Conservation (phyloP, 2,329 filamentous ascomycete species). For the Claviceps sp. region DNA sequence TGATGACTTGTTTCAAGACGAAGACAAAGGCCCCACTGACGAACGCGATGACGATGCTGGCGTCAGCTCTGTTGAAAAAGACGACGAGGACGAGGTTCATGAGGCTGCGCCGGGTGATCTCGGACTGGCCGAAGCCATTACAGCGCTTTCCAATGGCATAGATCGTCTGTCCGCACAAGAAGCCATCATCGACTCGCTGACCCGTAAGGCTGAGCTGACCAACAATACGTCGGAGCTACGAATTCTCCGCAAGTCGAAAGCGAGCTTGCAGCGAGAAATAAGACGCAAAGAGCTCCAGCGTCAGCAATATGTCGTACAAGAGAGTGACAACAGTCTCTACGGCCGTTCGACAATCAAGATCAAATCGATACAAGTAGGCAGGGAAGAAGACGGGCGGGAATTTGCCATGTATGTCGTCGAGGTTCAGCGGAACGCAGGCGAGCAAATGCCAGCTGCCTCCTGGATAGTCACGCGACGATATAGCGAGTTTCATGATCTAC, state of each 20-base stretch:
- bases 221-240: conserved; percentile 91
- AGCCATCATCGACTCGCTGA: conserved; percentile 79
- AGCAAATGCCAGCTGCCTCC: conserved; percentile 91
- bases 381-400: conserved; percentile 83
- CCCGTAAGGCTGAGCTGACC: conserved; percentile 86
- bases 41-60: conserved; percentile 60
- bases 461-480: conserved; percentile 91
- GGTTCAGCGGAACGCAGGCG: conserved; percentile 76
- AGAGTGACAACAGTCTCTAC: conserved; percentile 94
- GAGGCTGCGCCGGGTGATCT: conserved; percentile 91
- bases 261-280: conserved; percentile 84
- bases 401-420: conserved; percentile 90
- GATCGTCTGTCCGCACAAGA: conserved; percentile 81
- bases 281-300: conserved; percentile 87
- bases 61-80: conserved; percentile 34
- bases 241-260: conserved; percentile 85
- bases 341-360: conserved; percentile 82
- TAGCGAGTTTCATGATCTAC: conserved; percentile 91
- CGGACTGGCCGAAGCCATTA: conserved; percentile 84
- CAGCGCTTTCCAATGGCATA: conserved; percentile 76
- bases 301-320: conserved; percentile 93
- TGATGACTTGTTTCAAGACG: conserved; percentile 84
- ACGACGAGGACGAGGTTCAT: conserved; percentile 70
- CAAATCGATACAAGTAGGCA: conserved; percentile 82
- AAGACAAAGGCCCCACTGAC: conserved; percentile 73